phyloP scores from a whole-genome alignment of 148 eudicot species.

The Cornus kousa region DNA sequence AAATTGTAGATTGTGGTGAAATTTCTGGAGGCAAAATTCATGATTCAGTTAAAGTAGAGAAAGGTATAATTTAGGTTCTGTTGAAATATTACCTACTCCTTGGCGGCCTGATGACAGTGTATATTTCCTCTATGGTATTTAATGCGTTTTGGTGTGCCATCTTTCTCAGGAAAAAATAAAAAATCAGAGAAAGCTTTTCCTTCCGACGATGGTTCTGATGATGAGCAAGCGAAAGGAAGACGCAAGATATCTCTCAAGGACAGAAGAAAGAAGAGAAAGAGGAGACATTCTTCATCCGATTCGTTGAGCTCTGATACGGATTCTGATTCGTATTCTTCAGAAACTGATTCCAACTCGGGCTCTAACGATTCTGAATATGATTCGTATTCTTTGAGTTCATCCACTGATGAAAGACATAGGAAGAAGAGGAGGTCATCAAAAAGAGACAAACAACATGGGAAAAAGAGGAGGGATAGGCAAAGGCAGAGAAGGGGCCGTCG shows the following conservation, averaged over 20 bases:
- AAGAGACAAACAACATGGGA: conserved; percentile 40
- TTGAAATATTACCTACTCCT: background rate
- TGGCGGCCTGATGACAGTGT: background rate
- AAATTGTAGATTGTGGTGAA: conserved; percentile 84
- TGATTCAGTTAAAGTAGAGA: conserved; percentile 38
- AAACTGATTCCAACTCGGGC: conserved; percentile 37
- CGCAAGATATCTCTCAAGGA: conserved; percentile 50
- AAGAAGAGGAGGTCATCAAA: conserved; percentile 70
- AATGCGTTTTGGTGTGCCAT: background rate
- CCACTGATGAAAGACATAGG: conserved; percentile 68
- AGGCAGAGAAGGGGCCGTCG: conserved; percentile 35
- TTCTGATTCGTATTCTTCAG: conserved; percentile 28
- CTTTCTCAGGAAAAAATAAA: conserved; percentile 53
- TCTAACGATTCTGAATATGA: conserved; percentile 49
- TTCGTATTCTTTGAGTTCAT: conserved; percentile 67
- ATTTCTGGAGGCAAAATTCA: conserved; percentile 39
- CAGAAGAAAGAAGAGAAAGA: conserved; percentile 59
- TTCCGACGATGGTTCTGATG: conserved; percentile 68
- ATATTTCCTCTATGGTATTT: conserved; percentile 9
- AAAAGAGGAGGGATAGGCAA: conserved; percentile 30
- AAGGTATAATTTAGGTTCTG: conserved; percentile 47
- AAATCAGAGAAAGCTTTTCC: conserved; percentile 43
- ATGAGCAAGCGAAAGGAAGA: conserved; percentile 46
- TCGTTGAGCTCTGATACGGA: conserved; percentile 54
- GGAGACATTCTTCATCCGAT: conserved; percentile 80